Evolutionary conservation across 768 basidiomycete genomes (phyloP).

Genomic region (Mycena pura): DNA sequence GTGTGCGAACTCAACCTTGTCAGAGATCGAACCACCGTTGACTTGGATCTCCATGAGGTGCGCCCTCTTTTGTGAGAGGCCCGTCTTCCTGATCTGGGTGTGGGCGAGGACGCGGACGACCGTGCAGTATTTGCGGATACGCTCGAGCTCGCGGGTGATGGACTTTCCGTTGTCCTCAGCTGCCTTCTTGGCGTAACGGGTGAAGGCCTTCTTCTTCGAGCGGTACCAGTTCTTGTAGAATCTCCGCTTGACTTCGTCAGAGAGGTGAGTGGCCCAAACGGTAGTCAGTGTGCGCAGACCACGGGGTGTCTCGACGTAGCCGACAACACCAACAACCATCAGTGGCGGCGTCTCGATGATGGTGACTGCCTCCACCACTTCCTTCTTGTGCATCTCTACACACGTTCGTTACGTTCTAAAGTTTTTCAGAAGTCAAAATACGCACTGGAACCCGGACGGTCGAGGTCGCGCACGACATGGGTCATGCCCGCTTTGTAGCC

Average conservation of each 20-base stretch:
- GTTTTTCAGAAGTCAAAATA: slow-evolving; percentile 27
- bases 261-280: slow-evolving; percentile 97
- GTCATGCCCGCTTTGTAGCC: slow-evolving; percentile 99
- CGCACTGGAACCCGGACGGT: slow-evolving; percentile 98
- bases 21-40: slow-evolving; percentile 93
- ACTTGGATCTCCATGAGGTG: slow-evolving; percentile 99
- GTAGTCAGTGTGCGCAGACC: slow-evolving; percentile 98
- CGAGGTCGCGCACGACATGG: slow-evolving; percentile 98
- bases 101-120: slow-evolving; percentile 99
- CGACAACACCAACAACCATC: slow-evolving; percentile 96
- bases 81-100: slow-evolving; percentile 98
- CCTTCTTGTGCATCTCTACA: slow-evolving; percentile 99
- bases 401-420: not conserved
- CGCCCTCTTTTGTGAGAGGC: slow-evolving; percentile 98
- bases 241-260: slow-evolving; percentile 96
- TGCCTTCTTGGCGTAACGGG: slow-evolving; percentile 99
- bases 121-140: slow-evolving; percentile 99
- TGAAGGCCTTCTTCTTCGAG: slow-evolving; percentile 99
- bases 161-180: slow-evolving; percentile 94
- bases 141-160: slow-evolving; percentile 94
- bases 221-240: slow-evolving; percentile 99
- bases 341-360: slow-evolving; percentile 97
- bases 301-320: slow-evolving; percentile 99
- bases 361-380: slow-evolving; percentile 97
- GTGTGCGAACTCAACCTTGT: slow-evolving; percentile 97